phyloP scores from a whole-genome alignment of 306 rosid genomes.

The Castanea mollissima region DNA sequence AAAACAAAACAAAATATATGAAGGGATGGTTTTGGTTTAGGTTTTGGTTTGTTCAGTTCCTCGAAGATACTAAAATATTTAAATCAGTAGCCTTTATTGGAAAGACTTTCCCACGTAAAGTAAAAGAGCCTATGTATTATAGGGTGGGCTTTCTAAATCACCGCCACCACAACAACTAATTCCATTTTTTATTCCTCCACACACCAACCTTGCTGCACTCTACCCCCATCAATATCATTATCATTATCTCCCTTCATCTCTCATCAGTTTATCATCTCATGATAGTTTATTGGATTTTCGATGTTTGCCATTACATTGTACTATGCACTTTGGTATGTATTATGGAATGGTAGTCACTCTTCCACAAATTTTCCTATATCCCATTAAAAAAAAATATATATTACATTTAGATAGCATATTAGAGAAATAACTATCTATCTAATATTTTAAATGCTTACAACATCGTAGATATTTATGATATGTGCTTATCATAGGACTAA shows the following conservation, averaged over 20 bases:
- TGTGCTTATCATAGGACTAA: no score
- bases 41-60: slow-evolving; percentile 7
- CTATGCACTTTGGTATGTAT: no score
- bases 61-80: slow-evolving; percentile 6
- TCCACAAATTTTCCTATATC: no score
- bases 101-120: slow-evolving; percentile 28
- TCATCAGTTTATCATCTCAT: slow-evolving; percentile 30
- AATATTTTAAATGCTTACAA: no score
- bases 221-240: slow-evolving; percentile 41
- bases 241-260: slow-evolving; percentile 1
- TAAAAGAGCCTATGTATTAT: not conserved
- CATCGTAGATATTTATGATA: no score
- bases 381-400: no score
- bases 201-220: slow-evolving; percentile 49
- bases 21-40: not conserved
- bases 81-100: slow-evolving; percentile 12
- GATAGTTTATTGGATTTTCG: not conserved
- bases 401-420: no score
- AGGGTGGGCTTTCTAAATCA: slow-evolving; percentile 65
- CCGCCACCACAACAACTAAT: slow-evolving; percentile 51
- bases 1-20: no score
- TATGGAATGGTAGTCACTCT: no score
- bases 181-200: slow-evolving; percentile 29
- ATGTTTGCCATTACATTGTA: not conserved
- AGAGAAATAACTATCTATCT: no score